Base-by-base conservation (phyloP, 805 yeast genomes). In the Kluyveromyces lactis region DNA sequence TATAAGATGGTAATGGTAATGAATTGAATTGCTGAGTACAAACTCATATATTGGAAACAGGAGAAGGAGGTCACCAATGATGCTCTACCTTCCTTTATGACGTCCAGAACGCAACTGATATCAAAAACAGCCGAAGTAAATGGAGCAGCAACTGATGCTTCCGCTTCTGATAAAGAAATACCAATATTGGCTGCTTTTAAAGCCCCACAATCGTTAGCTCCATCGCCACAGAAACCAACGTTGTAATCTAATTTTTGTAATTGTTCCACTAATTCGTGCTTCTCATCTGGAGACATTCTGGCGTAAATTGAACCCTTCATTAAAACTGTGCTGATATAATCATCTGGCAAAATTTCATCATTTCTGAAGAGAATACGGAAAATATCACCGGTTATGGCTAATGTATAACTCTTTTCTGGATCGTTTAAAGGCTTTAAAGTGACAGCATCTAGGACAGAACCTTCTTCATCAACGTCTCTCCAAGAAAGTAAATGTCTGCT, bases 141-240 rank as follows among this genome's bases (percentile, higher is more conserved):
- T 3, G 99, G 98, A 0, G 98, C 98, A 0, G 98, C 98, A 13
- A 92, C 97, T 3, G 95, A 84, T 0, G 98, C 98, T 57, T 92
- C 99, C 0, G 97, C 98, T 58, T 92, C 98, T 21, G 95, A 85
- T 35, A 92, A 65, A 0, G 97, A 90, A 15, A 92, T 78, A 13
- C 99, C 99, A 37, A 94, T 95, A 63, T 92, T 95, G 0, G 98
- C 97, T 11, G 96, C 95, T 54, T 90, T 92, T 42, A 92, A 68
- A 0, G 99, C 99, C 49, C 98, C 98, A 63, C 97, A 92, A 57
- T 92, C 99, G 62, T 92, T 92, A 4, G 99, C 99, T 48, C 99
- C 99, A 64, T 92, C 99, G 27, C 99, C 99, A 64, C 97, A 92
- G 61, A 92, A 92, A 2, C 97, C 95, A 35, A 86, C 95, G 0